Conservation (phyloP, 2,329 filamentous ascomycete species). For the Sclerotinia sclerotiorum region DNA sequence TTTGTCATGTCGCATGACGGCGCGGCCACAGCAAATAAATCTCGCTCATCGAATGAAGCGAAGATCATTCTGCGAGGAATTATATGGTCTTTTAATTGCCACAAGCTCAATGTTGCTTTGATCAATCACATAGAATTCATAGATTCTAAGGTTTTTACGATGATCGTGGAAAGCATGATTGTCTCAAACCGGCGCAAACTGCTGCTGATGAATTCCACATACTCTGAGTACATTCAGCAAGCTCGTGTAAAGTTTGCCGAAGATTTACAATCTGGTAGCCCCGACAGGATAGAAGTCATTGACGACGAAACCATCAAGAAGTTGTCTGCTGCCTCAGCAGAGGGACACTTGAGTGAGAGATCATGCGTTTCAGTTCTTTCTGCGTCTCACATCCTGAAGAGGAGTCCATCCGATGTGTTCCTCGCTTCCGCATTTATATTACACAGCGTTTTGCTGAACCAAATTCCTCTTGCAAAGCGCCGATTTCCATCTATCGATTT, state of each 20-base stretch:
- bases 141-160: constrained; percentile 52
- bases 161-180: constrained; percentile 45
- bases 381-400: constrained; percentile 40
- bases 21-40: constrained; percentile 26
- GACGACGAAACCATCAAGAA: constrained; percentile 25
- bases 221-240: constrained; percentile 27
- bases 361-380: constrained; percentile 36
- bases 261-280: constrained; percentile 12
- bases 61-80: constrained; percentile 43
- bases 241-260: constrained; percentile 23
- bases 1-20: constrained; percentile 72
- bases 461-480: constrained; percentile 45
- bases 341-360: constrained; percentile 41
- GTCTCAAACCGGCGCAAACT: constrained; percentile 29
- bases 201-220: constrained; percentile 26
- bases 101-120: constrained; percentile 61
- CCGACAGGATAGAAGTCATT: constrained; percentile 1
- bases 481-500: constrained; percentile 41
- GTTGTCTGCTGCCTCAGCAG: constrained; percentile 28
- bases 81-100: constrained; percentile 54
- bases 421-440: constrained; percentile 45
- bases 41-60: constrained; percentile 23
- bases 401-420: constrained; percentile 35
- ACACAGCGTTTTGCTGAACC: constrained; percentile 45
- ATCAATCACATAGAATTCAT: constrained; percentile 62